Conservation (phyloP, 345 rosid genomes). For the Diplotaxis tenuifolia region DNA sequence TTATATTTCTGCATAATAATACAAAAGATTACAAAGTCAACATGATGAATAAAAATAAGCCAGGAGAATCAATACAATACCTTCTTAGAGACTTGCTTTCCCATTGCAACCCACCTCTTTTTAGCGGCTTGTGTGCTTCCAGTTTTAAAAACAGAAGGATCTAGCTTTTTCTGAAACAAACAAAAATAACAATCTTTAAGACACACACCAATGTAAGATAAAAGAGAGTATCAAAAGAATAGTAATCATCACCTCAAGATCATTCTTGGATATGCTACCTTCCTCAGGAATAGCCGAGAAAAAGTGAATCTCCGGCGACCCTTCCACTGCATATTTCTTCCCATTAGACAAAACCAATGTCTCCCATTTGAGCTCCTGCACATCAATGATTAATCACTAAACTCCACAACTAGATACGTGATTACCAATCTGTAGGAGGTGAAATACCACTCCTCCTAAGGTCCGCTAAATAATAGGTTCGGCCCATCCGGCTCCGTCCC, state of each 20-base stretch:
- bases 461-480: too few relatives aligned
- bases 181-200: not conserved
- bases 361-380: slow-evolving; percentile 61
- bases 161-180: slow-evolving; percentile 62
- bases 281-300: slow-evolving; percentile 62
- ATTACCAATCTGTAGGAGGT: too few relatives aligned
- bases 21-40: not conserved
- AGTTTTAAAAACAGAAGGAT: slow-evolving; percentile 60
- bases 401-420: not conserved
- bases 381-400: not conserved
- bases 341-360: slow-evolving; percentile 50
- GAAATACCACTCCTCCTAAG: too few relatives aligned
- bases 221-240: not conserved
- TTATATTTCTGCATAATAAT: not conserved
- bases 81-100: slow-evolving; percentile 83
- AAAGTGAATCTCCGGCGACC: slow-evolving; percentile 83
- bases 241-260: slow-evolving; percentile 54
- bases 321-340: too few relatives aligned
- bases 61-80: slow-evolving; percentile 39
- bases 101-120: slow-evolving; percentile 89
- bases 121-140: slow-evolving; percentile 77
- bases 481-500: too few relatives aligned
- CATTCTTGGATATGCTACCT: slow-evolving; percentile 69
- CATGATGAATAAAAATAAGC: not conserved
- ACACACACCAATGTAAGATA: not conserved